Base-by-base conservation (phyloP, 2,329 filamentous ascomycete species). In the Allantophomopsis lycopodina region DNA sequence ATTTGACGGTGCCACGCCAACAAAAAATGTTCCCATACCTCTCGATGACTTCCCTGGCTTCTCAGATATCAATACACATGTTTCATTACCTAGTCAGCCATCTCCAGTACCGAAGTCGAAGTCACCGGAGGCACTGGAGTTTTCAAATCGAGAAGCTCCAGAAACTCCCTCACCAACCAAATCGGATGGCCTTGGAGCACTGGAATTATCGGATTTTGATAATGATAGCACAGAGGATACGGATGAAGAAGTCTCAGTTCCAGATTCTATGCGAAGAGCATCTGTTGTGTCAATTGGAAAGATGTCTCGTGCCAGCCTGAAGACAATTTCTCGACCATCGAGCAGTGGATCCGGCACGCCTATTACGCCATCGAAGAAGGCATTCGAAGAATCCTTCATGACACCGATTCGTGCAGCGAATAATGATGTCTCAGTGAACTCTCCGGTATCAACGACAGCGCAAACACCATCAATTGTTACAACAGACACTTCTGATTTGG, bases 201-300 rank as follows among this genome's bases (percentile, higher is more conserved):
- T 15, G n/a, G 32, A 34, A 14, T 17, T 34, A 7, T 15, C 14
- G 7, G 32, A 34, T 7, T 17, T 17, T 8, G 32, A 34, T n/a
- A 11, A 34, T 8, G 32, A 34, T 14, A 34, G 32, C 12, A 12
- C 13, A 8, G 30, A 35, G 13, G 33, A 40, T 16, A 33, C 34
- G 8, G 32, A 40, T 28, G 38, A 40, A 28, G 33, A 23, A 18
- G 12, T 28, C 32, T 17, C n/a, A 7, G 11, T 3, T 6, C 23
- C 10, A 8, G 23, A 28, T 8, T 28, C 23, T 10, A 28, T 28
- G 23, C n/a, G 38, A 10, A 36, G 11, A 12, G 38, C 35, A n/a
- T 40, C 38, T 13, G 17, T 40, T 21, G 21, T 28, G 15, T 37
- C 33, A 11, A 40, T 12, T 21, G 38, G 30, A n/a, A 28, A 28